Evolutionary conservation across 2,329 filamentous ascomycete species (phyloP).

Genomic region (Aspergillus ibericus): DNA sequence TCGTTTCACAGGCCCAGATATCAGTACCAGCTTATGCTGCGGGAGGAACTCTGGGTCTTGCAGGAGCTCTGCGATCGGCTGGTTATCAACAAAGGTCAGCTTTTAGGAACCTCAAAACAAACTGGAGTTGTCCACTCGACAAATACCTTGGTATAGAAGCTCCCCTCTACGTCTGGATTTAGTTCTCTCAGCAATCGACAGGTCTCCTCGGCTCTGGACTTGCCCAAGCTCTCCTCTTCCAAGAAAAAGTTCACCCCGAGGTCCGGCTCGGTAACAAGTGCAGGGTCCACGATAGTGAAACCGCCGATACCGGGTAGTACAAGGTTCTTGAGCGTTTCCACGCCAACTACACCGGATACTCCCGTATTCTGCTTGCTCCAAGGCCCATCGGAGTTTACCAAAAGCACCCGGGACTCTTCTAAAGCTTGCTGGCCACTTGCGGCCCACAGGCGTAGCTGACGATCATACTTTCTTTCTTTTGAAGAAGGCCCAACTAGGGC

Average conservation of each 20-base stretch:
- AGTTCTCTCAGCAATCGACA: slow-evolving; percentile 78
- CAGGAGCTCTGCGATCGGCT: slow-evolving; percentile 42
- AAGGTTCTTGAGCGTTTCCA: slow-evolving; percentile 96
- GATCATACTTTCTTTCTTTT: slow-evolving; percentile 81
- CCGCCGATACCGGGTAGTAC: slow-evolving; percentile 87
- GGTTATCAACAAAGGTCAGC: slow-evolving; percentile 8
- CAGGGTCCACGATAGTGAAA: slow-evolving; percentile 86
- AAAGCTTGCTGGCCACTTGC: slow-evolving; percentile 86
- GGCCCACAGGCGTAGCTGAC: slow-evolving; percentile 93
- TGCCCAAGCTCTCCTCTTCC: slow-evolving; percentile 73
- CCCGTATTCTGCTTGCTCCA: slow-evolving; percentile 35
- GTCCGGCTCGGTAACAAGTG: slow-evolving; percentile 74
- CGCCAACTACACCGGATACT: slow-evolving; percentile 79
- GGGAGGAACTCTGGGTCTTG: slow-evolving; percentile 39
- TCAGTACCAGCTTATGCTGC: slow-evolving; percentile 61
- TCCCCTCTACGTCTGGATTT: slow-evolving; percentile 86
- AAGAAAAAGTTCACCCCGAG: slow-evolving; percentile 97
- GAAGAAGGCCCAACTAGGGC: slow-evolving; percentile 52
- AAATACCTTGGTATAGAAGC: slow-evolving; percentile 61
- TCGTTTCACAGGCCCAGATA: slow-evolving; percentile 59
- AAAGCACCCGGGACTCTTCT: slow-evolving; percentile 85
- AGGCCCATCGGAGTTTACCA: slow-evolving; percentile 69
- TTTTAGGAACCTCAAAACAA: background rate
- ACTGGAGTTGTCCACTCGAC: background rate
- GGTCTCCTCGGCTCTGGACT: slow-evolving; percentile 74